Percentiles rank a stretch among this genome's conserved stretches.
These are phyloP conservation scores for Bisporella sp. DNA, from an alignment of 2,329 filamentous ascomycete species.

Conservation along the genomic window DNA sequence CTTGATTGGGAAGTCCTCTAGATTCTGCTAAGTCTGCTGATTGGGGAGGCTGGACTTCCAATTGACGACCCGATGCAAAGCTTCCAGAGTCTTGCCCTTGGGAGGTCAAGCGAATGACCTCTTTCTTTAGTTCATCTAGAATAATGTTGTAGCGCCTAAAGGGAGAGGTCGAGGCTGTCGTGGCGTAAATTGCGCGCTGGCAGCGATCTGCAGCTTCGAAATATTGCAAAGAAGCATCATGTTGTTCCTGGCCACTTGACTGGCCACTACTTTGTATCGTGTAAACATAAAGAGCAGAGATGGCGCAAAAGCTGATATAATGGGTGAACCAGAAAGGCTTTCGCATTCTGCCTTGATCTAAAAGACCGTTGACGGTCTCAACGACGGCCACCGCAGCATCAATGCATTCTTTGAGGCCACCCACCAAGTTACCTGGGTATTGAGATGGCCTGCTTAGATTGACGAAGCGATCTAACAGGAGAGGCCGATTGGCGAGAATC, in stretches of 20 bases:
- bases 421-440: slow-evolving; percentile 13
- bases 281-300: slow-evolving; percentile 38
- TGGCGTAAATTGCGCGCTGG: slow-evolving; percentile 32
- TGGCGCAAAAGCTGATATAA: slow-evolving; percentile 39
- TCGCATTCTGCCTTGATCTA: slow-evolving; percentile 30
- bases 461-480: slow-evolving; percentile 25
- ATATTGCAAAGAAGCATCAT: slow-evolving; percentile 23
- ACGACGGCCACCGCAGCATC: slow-evolving; percentile 34
- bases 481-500: slow-evolving; percentile 28
- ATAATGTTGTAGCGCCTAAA: slow-evolving; percentile 36
- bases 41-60: too few species aligned
- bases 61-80: too few species aligned
- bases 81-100: too few species aligned
- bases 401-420: slow-evolving; percentile 29
- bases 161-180: slow-evolving; percentile 32
- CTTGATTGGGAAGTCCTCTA: too few species aligned
- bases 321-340: slow-evolving; percentile 36
- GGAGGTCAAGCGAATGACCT: slow-evolving; percentile 1
- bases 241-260: slow-evolving; percentile 5
- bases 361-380: slow-evolving; percentile 33
- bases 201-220: slow-evolving; percentile 33
- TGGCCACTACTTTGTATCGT: slow-evolving; percentile 32
- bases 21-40: too few species aligned
- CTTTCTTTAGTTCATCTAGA: slow-evolving; percentile 31
- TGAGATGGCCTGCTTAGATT: slow-evolving; percentile 13